Base-by-base conservation (phyloP, 148 eudicot species). In the Fallopia convolvulus region DNA sequence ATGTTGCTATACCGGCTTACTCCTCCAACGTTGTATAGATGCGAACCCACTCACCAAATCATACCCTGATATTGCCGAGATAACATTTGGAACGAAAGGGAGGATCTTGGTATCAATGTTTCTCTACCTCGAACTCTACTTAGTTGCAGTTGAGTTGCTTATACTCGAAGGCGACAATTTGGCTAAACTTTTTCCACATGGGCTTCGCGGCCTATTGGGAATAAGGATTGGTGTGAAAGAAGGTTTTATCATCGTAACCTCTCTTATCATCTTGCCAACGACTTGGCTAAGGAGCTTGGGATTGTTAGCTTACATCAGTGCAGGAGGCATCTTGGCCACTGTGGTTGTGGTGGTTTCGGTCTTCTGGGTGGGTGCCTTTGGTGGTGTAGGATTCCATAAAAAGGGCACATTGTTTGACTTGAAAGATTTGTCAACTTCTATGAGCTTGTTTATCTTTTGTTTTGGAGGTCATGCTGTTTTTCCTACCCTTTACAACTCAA, bases 381-480 rank as follows among this genome's bases (percentile, higher is more conserved):
- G 83, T 79, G 92, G 89, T 0, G 82, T 90, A 0, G 92, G 90
- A 47, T 90, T 92, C 46, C 58, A 79, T 6, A 77, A 87, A 8
- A 78, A 50, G 60, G 97, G 91, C 7, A 55, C 3, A 39, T 0
- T 90, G 0, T 42, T 85, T 68, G 73, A 81, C 14, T 86, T 78
- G 76, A 79, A 58, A 44, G 93, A 89, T 6, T 3, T 90, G 26
- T 85, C 90, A 12, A 89, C 82, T 0, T 66, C 91, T 10, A 18
- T 87, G 6, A 91, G 91, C 58, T 61, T 91, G 79, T 91, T 60
- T 63, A 82, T 84, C 47, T 86, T 90, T 55, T 90, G 92, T 78
- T 92, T 88, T n/a, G 78, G 86, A 77, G 88, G 86, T 0, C 97
- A 90, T 75, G 77, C 92, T 0, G 83, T 92, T 70, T 88, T 88